Conservation (phyloP, 371 early-diverging fungal genomes). For the Synchytrium microbalum region DNA sequence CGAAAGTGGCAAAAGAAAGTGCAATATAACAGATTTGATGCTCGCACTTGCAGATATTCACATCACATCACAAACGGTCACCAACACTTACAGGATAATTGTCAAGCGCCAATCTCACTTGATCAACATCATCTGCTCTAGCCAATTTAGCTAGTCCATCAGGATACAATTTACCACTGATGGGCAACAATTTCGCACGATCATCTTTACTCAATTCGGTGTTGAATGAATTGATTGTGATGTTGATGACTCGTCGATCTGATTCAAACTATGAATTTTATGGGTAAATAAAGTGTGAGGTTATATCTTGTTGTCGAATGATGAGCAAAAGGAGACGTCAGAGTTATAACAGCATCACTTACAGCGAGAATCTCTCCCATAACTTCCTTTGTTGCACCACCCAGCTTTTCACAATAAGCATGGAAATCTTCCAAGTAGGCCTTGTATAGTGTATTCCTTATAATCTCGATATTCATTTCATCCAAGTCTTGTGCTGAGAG, state of each 20-base stretch:
- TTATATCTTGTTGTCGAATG: not conserved
- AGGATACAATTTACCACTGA: conserved; percentile 83
- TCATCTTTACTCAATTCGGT: conserved; percentile 96
- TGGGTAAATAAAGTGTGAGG: too few relatives aligned
- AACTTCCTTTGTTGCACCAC: conserved; percentile 83
- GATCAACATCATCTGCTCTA: conserved; percentile 85
- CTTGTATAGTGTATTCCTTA: conserved; percentile 95
- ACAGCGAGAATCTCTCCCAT: conserved; percentile 89
- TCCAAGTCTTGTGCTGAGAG: conserved; percentile 93
- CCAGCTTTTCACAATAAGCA: conserved; percentile 72
- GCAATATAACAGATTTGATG: not conserved
- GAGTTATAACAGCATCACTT: conserved; percentile 12
- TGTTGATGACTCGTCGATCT: conserved; percentile 93
- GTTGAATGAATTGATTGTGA: conserved; percentile 95
- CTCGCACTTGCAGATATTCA: too few relatives aligned
- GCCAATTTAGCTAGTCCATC: conserved; percentile 81
- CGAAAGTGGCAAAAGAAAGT: not conserved
- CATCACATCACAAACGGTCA: too few relatives aligned
- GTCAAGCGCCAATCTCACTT: conserved; percentile 80
- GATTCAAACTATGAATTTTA: conserved; percentile 83
- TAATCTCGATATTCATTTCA: conserved; percentile 97
- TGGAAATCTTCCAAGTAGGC: conserved; percentile 97
- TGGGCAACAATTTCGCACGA: conserved; percentile 85
- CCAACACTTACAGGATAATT: conserved; percentile 57
- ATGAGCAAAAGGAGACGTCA: not conserved